Percentiles rank a stretch among this genome's conserved stretches.
Evolutionary conservation across 768 basidiomycete genomes (phyloP).

Genomic region (Coprinellus micaceus): DNA sequence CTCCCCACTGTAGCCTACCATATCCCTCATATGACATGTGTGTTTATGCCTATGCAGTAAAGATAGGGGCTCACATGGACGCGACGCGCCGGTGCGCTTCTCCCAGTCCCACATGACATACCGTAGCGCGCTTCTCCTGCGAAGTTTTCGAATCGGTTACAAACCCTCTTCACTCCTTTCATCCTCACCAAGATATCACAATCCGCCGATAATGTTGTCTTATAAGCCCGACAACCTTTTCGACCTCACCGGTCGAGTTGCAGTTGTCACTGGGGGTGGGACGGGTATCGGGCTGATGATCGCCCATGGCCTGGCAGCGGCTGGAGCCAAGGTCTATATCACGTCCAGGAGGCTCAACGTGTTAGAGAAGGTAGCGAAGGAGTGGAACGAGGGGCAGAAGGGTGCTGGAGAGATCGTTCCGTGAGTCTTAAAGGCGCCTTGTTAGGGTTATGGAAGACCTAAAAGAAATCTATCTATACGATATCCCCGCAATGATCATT

Average conservation of each 20-base stretch:
- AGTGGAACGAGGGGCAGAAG: conserved; percentile 35
- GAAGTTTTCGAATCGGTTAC: too few relatives aligned
- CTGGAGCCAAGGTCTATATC: conserved; percentile 80
- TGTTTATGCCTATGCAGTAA: neutral
- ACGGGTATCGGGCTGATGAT: conserved; percentile 63
- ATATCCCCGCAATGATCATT: neutral
- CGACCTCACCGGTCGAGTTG: conserved; percentile 56
- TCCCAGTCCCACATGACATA: neutral
- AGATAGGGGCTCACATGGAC: too few relatives aligned
- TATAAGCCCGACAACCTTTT: conserved; percentile 37
- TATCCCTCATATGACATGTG: neutral
- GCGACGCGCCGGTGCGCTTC: too few relatives aligned
- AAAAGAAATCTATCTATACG: too few relatives aligned
- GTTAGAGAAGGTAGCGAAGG: conserved; percentile 51
- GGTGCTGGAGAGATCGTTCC: conserved; percentile 55
- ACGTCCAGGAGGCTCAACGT: conserved; percentile 66
- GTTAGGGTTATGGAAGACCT: neutral
- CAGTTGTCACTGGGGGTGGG: conserved; percentile 52
- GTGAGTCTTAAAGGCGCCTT: conserved; percentile 32
- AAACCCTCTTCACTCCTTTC: too few relatives aligned
- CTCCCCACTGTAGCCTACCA: too few relatives aligned
- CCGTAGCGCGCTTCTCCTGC: neutral
- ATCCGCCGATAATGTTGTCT: too few relatives aligned
- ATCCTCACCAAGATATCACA: too few relatives aligned
- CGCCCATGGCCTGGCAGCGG: conserved; percentile 66